A percentile compares a stretch with the other conserved stretches of the same genome.
phyloP scores from a whole-genome alignment of 805 yeast genomes.

The Nakazawaea anatomiae region DNA sequence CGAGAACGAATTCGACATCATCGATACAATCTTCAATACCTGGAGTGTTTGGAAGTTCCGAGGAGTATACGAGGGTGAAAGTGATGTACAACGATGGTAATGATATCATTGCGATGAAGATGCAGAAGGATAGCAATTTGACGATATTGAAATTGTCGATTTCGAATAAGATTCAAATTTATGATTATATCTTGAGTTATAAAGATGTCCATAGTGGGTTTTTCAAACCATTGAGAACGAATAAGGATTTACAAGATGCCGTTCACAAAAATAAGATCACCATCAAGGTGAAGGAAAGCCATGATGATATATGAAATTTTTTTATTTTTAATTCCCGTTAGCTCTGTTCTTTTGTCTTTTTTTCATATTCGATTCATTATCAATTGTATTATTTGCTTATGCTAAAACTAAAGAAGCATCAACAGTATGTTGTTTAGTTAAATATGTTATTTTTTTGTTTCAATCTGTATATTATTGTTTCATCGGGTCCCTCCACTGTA shows the following conservation, averaged over 20 bases:
- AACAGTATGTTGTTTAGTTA: no score
- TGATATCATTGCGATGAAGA: slow-evolving; percentile 13
- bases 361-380: background rate
- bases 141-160: slow-evolving; percentile 11
- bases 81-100: slow-evolving; percentile 14
- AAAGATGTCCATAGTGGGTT: slow-evolving; percentile 13
- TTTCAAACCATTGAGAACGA: slow-evolving; percentile 15
- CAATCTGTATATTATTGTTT: no score
- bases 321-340: background rate
- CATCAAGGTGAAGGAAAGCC: slow-evolving; percentile 11
- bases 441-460: no score
- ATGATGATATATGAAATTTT: background rate
- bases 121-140: slow-evolving; percentile 12
- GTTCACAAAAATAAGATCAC: slow-evolving; percentile 12
- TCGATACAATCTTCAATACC: background rate
- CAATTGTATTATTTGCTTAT: no score
- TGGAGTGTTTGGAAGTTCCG: background rate
- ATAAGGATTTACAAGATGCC: slow-evolving; percentile 14
- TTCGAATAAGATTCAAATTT: slow-evolving; percentile 9
- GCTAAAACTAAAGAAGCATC: no score
- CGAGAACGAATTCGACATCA: background rate
- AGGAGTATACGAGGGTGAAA: slow-evolving; percentile 12
- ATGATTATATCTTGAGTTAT: slow-evolving; percentile 13
- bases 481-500: no score
- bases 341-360: background rate